A percentile compares a stretch with the other conserved stretches of the same genome.
phyloP scores from a whole-genome alignment of 345 rosid species.

The Reutealis trisperma region DNA sequence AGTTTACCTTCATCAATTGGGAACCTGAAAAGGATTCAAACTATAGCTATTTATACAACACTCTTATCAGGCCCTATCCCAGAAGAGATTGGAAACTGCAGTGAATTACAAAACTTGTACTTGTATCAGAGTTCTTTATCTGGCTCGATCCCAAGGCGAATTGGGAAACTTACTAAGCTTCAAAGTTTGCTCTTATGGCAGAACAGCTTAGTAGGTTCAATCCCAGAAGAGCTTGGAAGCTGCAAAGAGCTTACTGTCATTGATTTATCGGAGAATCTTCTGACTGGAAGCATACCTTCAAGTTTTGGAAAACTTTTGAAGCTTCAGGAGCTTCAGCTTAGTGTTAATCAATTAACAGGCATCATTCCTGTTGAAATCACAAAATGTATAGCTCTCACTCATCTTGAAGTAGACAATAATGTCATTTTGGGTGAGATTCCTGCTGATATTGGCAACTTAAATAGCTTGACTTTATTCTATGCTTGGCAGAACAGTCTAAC shows the following conservation, averaged over 20 bases:
- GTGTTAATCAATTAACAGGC: constrained; percentile 85
- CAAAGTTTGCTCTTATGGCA: constrained; percentile 85
- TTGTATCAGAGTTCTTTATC: constrained; percentile 88
- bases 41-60: constrained; percentile 76
- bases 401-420: constrained; percentile 81
- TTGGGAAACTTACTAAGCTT: constrained; percentile 78
- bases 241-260: constrained; percentile 65
- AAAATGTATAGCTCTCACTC: constrained; percentile 65
- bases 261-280: constrained; percentile 78
- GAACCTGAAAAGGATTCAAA: constrained; percentile 66
- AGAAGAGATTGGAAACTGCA: constrained; percentile 77
- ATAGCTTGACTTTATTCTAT: constrained; percentile 73
- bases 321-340: constrained; percentile 85
- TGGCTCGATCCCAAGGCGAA: constrained; percentile 60
- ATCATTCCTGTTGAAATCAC: constrained; percentile 68
- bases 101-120: constrained; percentile 79
- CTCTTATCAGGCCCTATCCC: constrained; percentile 79
- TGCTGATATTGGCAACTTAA: constrained; percentile 52
- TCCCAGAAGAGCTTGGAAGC: constrained; percentile 68
- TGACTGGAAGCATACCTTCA: constrained; percentile 76
- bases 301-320: constrained; percentile 71
- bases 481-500: constrained; percentile 90
- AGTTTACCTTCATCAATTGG: constrained; percentile 72
- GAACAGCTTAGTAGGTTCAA: constrained; percentile 79
- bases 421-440: constrained; percentile 78